These are phyloP conservation scores for Ophiostoma triangulosporum DNA, from an alignment of 2,329 filamentous ascomycete genomes.

Conservation along the genomic window DNA sequence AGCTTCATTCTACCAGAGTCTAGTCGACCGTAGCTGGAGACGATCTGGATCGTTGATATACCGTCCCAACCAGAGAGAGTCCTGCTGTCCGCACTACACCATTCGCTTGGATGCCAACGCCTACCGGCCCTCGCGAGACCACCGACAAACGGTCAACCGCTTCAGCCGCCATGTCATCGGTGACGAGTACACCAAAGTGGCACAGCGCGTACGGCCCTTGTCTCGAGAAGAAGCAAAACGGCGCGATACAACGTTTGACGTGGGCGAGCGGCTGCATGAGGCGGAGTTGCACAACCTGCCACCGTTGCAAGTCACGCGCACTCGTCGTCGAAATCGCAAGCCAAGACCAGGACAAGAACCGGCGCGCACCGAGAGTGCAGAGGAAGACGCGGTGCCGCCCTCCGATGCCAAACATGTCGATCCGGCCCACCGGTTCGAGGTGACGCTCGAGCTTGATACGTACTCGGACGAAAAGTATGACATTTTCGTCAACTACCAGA, in stretches of 20 bases:
- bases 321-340: background rate
- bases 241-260: conserved; percentile 53
- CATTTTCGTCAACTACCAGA: conserved; percentile 65
- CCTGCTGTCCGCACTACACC: conserved; percentile 88
- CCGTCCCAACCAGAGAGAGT: conserved; percentile 61
- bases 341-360: background rate
- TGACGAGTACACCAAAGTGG: conserved; percentile 50
- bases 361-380: background rate
- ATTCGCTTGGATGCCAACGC: conserved; percentile 54
- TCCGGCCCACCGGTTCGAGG: conserved; percentile 52
- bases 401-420: conserved; percentile 23
- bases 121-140: conserved; percentile 56
- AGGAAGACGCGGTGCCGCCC: background rate
- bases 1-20: conserved; percentile 53
- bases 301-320: background rate
- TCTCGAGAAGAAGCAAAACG: conserved; percentile 51
- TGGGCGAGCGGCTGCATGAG: conserved; percentile 55
- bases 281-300: conserved; percentile 41
- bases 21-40: conserved; percentile 68
- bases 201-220: conserved; percentile 49
- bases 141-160: conserved; percentile 61
- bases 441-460: conserved; percentile 55
- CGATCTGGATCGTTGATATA: conserved; percentile 60
- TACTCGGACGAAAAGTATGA: conserved; percentile 66
- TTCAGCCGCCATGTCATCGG: conserved; percentile 59